Evolutionary conservation across 768 basidiomycete genomes (phyloP).

Genomic region (Psilocybe cubensis): DNA sequence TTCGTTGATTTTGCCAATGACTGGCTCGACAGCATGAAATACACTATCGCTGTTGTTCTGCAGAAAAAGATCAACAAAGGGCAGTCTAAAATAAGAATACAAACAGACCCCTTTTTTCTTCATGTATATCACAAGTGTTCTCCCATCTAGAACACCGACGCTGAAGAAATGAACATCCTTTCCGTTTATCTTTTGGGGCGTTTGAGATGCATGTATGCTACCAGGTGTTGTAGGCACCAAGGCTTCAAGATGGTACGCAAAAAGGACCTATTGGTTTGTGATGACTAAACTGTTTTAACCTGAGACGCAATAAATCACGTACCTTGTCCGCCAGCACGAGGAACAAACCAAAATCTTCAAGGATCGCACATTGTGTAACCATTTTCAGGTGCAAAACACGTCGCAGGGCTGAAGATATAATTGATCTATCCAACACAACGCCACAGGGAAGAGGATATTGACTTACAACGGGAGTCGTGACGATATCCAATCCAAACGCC

Average conservation of each 20-base stretch:
- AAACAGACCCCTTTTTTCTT: conserved; percentile 80
- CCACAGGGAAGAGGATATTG: not conserved
- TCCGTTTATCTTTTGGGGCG: conserved; percentile 88
- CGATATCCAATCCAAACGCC: conserved; percentile 96
- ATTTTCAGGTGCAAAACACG: conserved; percentile 91
- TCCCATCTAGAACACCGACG: conserved; percentile 82
- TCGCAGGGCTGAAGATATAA: conserved; percentile 66
- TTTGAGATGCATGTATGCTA: conserved; percentile 68
- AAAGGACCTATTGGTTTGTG: conserved; percentile 64
- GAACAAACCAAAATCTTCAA: conserved; percentile 97
- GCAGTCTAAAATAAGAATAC: not conserved
- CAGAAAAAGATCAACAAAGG: not conserved
- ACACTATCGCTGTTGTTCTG: conserved; percentile 65
- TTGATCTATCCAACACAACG: conserved; percentile 30
- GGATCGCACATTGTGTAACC: conserved; percentile 93
- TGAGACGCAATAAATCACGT: conserved; percentile 27
- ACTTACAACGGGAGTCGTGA: conserved; percentile 81
- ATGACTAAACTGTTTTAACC: not conserved
- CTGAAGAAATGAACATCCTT: conserved; percentile 96
- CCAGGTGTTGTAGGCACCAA: conserved; percentile 87
- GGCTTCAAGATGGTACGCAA: conserved; percentile 95
- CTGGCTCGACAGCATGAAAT: conserved; percentile 93
- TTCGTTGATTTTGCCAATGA: conserved; percentile 84
- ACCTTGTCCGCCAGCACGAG: conserved; percentile 94
- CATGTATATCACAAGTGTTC: conserved; percentile 95